These are phyloP conservation scores for Maudiozyma pseudohumilis DNA, from an alignment of 805 yeast genomes.

Conservation along the genomic window DNA sequence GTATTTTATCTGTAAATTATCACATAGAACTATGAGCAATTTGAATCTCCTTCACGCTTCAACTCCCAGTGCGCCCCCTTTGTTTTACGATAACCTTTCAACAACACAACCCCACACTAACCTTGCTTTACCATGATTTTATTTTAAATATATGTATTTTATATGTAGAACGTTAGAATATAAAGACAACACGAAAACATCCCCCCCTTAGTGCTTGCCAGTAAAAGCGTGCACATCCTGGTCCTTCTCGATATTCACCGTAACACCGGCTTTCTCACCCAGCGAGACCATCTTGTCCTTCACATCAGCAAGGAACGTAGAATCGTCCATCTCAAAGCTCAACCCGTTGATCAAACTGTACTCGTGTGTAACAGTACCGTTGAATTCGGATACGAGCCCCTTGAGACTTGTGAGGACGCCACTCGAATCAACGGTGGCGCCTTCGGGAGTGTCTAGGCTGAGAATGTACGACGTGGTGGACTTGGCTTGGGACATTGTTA, in stretches of 20 bases:
- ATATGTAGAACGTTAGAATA: not conserved
- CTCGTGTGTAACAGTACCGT: conserved; percentile 40
- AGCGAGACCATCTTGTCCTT: conserved; percentile 9
- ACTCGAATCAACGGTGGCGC: conserved; percentile 3
- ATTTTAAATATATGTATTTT: not conserved
- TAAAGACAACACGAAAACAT: not conserved
- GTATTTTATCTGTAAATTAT: too few relatives aligned
- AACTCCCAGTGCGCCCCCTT: too few relatives aligned
- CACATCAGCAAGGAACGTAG: not conserved
- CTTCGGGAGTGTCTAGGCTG: conserved; percentile 10
- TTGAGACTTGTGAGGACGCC: conserved; percentile 21
- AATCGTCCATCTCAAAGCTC: conserved; percentile 3
- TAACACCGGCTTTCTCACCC: conserved; percentile 14
- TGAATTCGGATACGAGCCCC: conserved; percentile 28
- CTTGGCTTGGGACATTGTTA: conserved; percentile 3
- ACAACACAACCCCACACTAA: too few relatives aligned
- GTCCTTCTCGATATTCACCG: conserved; percentile 21
- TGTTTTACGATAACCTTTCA: too few relatives aligned
- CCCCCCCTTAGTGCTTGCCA: conserved; percentile 1
- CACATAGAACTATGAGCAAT: too few relatives aligned
- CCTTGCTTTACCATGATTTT: too few relatives aligned
- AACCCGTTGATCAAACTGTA: conserved; percentile 31
- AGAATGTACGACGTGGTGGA: conserved; percentile 13
- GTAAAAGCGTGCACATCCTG: conserved; percentile 20
- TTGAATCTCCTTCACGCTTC: too few relatives aligned